phyloP scores from a whole-genome alignment of 1,284 basidiomycete species.

The Ustilago trichophora region DNA sequence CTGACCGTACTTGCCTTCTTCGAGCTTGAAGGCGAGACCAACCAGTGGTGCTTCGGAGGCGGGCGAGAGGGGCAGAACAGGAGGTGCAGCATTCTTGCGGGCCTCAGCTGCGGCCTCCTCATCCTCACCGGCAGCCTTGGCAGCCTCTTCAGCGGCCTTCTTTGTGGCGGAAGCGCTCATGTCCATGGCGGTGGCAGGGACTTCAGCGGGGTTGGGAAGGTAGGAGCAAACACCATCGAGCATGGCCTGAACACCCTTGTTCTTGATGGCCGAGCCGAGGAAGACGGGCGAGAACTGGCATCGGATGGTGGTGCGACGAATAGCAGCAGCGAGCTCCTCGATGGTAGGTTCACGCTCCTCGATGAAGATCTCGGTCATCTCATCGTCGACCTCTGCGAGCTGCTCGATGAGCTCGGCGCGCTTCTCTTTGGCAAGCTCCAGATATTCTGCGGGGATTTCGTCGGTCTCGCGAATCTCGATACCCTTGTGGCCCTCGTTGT shows the following conservation, averaged over 20 bases:
- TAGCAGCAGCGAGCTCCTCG: conserved; percentile 79
- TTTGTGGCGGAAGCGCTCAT: conserved; percentile 72
- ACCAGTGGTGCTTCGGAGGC: conserved; percentile 80
- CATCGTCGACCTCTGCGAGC: conserved; percentile 94
- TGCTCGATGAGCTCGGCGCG: conserved; percentile 87
- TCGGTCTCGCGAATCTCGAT: conserved; percentile 83
- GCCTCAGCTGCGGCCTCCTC: conserved; percentile 51
- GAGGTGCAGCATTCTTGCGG: conserved; percentile 51
- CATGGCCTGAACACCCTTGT: conserved; percentile 92
- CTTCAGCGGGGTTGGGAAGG: conserved; percentile 87
- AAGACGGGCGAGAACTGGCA: conserved; percentile 97
- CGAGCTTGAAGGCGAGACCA: conserved; percentile 96
- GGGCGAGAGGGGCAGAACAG: conserved; percentile 56
- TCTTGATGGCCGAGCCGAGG: conserved; percentile 96
- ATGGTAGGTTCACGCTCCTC: conserved; percentile 71
- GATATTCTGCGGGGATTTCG: conserved; percentile 82
- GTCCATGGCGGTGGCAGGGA: conserved; percentile 83
- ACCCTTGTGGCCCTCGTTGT: conserved; percentile 94
- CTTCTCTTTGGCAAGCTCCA: conserved; percentile 63
- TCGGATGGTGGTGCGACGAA: conserved; percentile 85
- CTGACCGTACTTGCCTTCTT: conserved; percentile 96
- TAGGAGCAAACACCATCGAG: conserved; percentile 96
- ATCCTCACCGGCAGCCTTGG: conserved; percentile 43
- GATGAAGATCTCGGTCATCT: conserved; percentile 88
- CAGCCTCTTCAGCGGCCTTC: conserved; percentile 54